phyloP scores from a whole-genome alignment of 192 early-diverging fungal genomes.

The Dispira parvispora region DNA sequence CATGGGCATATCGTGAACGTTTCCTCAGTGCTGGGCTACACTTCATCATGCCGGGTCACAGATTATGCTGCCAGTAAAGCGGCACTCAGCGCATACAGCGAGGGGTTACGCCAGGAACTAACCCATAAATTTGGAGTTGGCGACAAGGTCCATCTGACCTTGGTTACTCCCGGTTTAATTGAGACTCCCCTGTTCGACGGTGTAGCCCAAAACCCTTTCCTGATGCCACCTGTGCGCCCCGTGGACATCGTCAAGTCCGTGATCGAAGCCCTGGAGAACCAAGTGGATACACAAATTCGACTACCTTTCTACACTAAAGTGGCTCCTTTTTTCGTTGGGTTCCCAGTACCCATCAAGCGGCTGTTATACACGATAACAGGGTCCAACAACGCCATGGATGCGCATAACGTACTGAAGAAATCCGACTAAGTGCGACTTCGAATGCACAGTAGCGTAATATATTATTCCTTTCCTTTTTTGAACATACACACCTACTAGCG shows the following conservation, averaged over 20 bases:
- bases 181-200: constrained; percentile 59
- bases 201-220: constrained; percentile 34
- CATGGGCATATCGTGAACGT: constrained; percentile 61
- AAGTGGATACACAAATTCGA: neutral
- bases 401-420: no score
- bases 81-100: constrained; percentile 51
- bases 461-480: no score
- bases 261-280: constrained; percentile 29
- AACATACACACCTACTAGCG: no score
- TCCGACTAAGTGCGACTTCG: no score
- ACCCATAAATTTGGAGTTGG: constrained; percentile 32
- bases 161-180: constrained; percentile 53
- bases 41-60: constrained; percentile 32
- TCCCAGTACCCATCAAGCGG: neutral
- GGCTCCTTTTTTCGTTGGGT: neutral
- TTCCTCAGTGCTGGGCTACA: constrained; percentile 22
- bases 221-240: constrained; percentile 43
- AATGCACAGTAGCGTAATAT: no score
- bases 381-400: neutral
- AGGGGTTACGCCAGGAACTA: constrained; percentile 60
- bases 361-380: neutral
- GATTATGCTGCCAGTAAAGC: constrained; percentile 71
- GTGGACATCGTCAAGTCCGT: constrained; percentile 39
- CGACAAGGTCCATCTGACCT: constrained; percentile 42
- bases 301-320: neutral